Conservation (phyloP, 192 early-diverging fungal genomes). For the Gamsiella multidivaricata region DNA sequence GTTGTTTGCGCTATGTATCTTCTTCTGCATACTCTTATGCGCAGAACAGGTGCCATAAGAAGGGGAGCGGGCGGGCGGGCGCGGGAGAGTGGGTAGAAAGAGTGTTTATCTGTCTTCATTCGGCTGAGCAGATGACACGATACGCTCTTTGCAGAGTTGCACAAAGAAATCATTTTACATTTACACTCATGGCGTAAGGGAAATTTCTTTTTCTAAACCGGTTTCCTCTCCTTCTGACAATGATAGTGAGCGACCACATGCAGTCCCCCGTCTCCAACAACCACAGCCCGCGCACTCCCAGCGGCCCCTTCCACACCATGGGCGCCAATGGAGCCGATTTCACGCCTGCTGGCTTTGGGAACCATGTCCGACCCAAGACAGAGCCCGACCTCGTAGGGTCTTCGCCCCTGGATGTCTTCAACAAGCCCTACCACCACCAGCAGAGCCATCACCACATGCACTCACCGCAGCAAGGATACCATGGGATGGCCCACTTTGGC, state of each 20-base stretch:
- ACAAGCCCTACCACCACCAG: constrained; percentile 37
- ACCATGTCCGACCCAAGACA: constrained; percentile 42
- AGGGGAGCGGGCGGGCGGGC: neutral
- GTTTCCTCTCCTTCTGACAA: neutral
- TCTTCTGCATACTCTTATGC: no score
- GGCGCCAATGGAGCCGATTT: constrained; percentile 51
- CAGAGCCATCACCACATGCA: constrained; percentile 31
- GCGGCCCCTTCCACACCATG: constrained; percentile 54
- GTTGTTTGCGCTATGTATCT: neutral
- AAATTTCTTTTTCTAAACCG: neutral
- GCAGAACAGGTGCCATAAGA: constrained; percentile 1
- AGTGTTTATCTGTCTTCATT: neutral
- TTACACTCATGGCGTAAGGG: neutral
- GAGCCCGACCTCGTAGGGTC: constrained; percentile 43
- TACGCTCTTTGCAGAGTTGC: neutral
- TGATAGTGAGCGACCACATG: constrained; percentile 38
- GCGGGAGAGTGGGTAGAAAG: neutral
- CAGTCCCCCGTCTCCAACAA: constrained; percentile 52
- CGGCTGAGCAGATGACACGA: neutral
- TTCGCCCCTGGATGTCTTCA: constrained; percentile 39
- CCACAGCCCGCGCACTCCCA: constrained; percentile 52
- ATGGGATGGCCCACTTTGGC: constrained; percentile 25
- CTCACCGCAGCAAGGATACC: constrained; percentile 41
- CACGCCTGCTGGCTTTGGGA: constrained; percentile 37
- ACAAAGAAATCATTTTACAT: neutral